Conservation (phyloP, 306 rosid genomes). For the Mimosa bimucronata region DNA sequence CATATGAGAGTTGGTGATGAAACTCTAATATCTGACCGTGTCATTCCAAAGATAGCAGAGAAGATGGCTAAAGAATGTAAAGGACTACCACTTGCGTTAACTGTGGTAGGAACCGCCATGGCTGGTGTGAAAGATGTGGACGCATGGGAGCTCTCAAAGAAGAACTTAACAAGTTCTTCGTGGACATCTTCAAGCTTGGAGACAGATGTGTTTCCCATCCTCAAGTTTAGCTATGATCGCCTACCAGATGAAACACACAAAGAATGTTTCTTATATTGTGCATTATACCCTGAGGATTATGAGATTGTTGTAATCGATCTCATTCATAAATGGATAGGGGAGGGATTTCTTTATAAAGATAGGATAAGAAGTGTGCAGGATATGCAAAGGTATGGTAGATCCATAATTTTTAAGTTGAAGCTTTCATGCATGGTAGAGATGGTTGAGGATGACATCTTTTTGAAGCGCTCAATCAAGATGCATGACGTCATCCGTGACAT, state of each 20-base stretch:
- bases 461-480: neutral
- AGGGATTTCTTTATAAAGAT: neutral
- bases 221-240: neutral
- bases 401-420: neutral
- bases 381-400: neutral
- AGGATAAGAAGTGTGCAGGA: neutral
- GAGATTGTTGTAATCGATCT: accelerated
- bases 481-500: neutral
- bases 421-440: neutral
- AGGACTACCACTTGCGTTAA: neutral
- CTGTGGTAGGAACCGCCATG: neutral
- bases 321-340: neutral
- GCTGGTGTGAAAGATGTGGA: neutral
- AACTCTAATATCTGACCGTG: neutral
- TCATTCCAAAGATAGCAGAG: neutral
- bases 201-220: neutral
- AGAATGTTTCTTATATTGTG: neutral
- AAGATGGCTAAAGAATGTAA: neutral
- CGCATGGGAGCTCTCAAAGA: neutral
- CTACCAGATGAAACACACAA: neutral
- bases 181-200: neutral
- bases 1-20: neutral
- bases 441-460: neutral
- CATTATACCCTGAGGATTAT: neutral
- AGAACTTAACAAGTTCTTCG: neutral